Evolutionary conservation across 305 asterid species (phyloP), one percentile per base, ranked within the genome.

Genomic region (Fraxinus baroniana): DNA sequence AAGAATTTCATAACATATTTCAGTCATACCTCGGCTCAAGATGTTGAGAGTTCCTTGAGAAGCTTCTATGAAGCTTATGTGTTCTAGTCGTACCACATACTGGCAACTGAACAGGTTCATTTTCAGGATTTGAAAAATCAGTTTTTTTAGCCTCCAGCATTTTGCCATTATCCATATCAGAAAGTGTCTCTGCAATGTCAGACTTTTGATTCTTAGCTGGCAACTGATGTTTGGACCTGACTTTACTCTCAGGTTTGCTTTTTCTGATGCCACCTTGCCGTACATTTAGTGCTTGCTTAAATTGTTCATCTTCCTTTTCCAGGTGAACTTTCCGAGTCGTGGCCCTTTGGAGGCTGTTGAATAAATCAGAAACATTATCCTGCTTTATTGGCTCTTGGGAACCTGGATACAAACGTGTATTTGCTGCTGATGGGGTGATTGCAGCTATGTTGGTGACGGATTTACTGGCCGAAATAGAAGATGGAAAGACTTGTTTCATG

Each of bases 241-340:
- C 86, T 88, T 91, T 94, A 64, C 81, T 86, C 85, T 93, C 97
- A 3, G 86, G 89, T 88, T 90, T 93, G 73, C 83, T 62, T 86
- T 89, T 93, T 81, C 95, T 85, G 73, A 90, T 88, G 37, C 95
- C 94, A 13, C 97, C 95, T 78, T 93, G 98, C 78, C 96, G 82
- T 41, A 90, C 88, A 77, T 89, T 89, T 36, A 90, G 86, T 70
- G 88, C 91, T 83, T 94, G 97, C 90, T 91, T 94, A 78, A 88
- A 88, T 49, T 89, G 98, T 81, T 93, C 97, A 75, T 89, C 97
- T 60, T 93, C 98, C 7, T 88, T 86, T 72, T 91, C 97, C 36
- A 87, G 85, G 76, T 85, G 87, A 80, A 81, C 87, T 87, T 89
- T 93, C 28, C 91, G 89, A 37, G 83, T 49, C 55, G 86, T 87